Base-by-base conservation (phyloP, 306 rosid genomes). In the Acacia confusa region DNA sequence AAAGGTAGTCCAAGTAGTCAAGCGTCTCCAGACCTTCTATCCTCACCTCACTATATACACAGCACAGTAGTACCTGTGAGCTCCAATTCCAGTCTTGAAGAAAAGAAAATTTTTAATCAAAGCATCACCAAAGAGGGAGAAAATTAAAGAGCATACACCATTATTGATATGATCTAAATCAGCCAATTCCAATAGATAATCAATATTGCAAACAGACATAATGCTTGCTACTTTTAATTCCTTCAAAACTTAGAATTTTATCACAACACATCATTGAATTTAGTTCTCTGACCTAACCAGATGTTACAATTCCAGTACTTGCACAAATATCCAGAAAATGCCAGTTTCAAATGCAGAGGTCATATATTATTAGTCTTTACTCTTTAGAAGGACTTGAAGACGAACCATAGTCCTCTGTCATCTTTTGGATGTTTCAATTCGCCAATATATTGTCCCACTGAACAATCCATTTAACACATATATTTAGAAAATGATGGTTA, bases 11-110 rank as follows among this genome's bases (percentile, higher is more conserved):
- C 40, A 92, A 87, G 87, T 91, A 92, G 78, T 94, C 97, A 40
- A 90, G 91, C 52, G 98, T 94, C 89, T 94, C 98, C 81, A 94
- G 85, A 74, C 97, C 97, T 87, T 94, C 98, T 70, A 94, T 88
- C 87, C 98, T 88, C 86, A 94, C 93, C 90, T 94, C 97, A 74
- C 98, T 94, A 24, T 30, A 47, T 27, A 77, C 57, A 88, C 9
- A 75, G 69, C 34, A 88, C 9, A 75, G 72, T 76, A 22, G 79
- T 72, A 36, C 71, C 55, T 60, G 25, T 80, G 36, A 83, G 79
- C 83, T 70, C 67, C 57, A 40, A 64, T 20, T 53, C 11, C 85
- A 86, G 19, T 13, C 70, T 67, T 32, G 36, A 36, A 81, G 38
- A 73, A 64, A 50, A 36, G 24, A 63, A 5, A 63, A 60, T 11